Evolutionary conservation across 768 basidiomycete species (phyloP).

Genomic region (Tephrocybe rancida): DNA sequence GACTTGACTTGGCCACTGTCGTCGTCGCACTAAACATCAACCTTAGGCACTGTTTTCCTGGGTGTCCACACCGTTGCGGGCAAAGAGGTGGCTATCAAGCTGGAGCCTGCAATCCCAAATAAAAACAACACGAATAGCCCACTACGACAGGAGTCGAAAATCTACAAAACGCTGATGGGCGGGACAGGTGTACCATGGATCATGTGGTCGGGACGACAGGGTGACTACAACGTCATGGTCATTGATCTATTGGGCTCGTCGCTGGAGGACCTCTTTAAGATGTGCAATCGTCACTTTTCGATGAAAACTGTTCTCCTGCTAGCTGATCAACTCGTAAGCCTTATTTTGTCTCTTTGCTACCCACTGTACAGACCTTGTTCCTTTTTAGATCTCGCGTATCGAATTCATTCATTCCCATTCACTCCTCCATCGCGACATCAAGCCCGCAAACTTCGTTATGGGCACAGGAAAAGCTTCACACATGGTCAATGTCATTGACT

Average conservation of each 20-base stretch:
- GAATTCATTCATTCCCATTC: constrained; percentile 96
- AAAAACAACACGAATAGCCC: constrained; percentile 49
- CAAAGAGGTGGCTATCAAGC: constrained; percentile 83
- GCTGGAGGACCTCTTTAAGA: constrained; percentile 84
- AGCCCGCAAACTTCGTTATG: constrained; percentile 99
- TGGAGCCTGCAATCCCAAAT: constrained; percentile 63
- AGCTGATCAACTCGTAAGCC: constrained; percentile 89
- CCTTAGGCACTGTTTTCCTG: constrained; percentile 70
- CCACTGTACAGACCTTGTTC: constrained; percentile 12
- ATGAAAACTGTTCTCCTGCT: constrained; percentile 94
- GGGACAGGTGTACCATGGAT: constrained; percentile 91
- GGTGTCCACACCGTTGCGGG: constrained; percentile 82
- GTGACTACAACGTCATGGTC: constrained; percentile 96
- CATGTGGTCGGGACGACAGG: constrained; percentile 89
- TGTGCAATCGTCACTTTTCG: constrained; percentile 89
- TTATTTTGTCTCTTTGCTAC: constrained; percentile 10
- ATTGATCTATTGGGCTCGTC: constrained; percentile 95
- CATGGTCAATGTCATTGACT: constrained; percentile 91
- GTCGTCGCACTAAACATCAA: constrained; percentile 14
- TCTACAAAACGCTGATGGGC: constrained; percentile 90
- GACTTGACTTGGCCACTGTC: background rate
- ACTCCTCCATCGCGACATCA: constrained; percentile 96
- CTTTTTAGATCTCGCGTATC: constrained; percentile 84
- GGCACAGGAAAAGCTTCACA: constrained; percentile 58
- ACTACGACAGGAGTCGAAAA: constrained; percentile 86